Evolutionary conservation across 768 basidiomycete species (phyloP).

Genomic region (Leucocoprinus leucothites): DNA sequence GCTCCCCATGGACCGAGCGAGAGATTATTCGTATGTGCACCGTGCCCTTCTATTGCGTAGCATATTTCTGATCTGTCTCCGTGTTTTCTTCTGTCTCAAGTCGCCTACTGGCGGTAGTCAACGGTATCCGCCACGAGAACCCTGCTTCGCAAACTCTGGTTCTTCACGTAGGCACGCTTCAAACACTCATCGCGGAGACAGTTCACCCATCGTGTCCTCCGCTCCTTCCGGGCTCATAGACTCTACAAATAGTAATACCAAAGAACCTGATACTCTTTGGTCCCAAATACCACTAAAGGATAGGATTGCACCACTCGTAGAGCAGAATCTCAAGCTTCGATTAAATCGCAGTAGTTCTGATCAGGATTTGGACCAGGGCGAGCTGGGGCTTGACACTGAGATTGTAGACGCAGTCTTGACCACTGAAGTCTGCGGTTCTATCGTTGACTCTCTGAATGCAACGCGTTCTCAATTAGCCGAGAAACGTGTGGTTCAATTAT

Average conservation of each 20-base stretch:
- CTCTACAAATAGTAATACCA: background rate
- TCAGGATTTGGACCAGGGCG: background rate
- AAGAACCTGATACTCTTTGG: background rate
- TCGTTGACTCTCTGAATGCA: background rate
- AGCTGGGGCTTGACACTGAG: background rate
- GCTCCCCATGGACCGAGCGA: background rate
- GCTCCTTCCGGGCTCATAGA: background rate
- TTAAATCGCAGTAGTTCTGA: background rate
- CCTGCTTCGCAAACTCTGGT: background rate
- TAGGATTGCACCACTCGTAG: slow-evolving; percentile 17
- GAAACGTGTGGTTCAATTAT: background rate
- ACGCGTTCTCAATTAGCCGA: background rate
- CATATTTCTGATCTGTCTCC: background rate
- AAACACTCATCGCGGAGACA: background rate
- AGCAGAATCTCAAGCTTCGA: slow-evolving; percentile 12
- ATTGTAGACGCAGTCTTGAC: slow-evolving; percentile 7
- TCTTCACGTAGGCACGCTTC: background rate
- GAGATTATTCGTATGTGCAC: background rate
- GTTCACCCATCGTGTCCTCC: background rate
- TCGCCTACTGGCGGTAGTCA: background rate
- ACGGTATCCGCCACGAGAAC: background rate
- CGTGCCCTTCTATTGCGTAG: background rate
- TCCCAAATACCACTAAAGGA: slow-evolving; percentile 11
- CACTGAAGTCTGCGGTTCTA: slow-evolving; percentile 2
- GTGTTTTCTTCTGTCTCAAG: background rate